phyloP scores from a whole-genome alignment of 768 basidiomycete species.

The Pleurotus djamor region DNA sequence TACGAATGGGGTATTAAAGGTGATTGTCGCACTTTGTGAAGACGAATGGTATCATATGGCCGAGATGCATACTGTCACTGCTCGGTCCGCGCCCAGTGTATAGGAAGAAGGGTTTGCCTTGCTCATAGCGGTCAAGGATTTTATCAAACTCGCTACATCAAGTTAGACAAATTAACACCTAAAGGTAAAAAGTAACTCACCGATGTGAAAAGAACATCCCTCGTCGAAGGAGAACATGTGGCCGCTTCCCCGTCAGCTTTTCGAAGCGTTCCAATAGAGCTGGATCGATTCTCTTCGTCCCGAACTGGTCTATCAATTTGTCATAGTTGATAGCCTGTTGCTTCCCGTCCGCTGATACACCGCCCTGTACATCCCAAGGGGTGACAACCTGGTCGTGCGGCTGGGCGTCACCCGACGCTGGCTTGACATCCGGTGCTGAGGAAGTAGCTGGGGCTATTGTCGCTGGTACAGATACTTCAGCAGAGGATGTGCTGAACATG shows the following conservation, averaged over 20 bases:
- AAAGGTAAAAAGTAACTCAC: slow-evolving; percentile 36
- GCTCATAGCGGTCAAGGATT: slow-evolving; percentile 94
- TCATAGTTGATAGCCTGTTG: slow-evolving; percentile 96
- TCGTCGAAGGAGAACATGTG: slow-evolving; percentile 85
- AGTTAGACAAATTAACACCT: neutral
- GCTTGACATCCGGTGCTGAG: slow-evolving; percentile 4
- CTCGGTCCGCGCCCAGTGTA: slow-evolving; percentile 98
- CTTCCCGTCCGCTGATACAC: slow-evolving; percentile 82
- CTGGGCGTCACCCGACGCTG: slow-evolving; percentile 5
- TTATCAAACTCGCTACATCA: slow-evolving; percentile 79
- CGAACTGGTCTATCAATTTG: slow-evolving; percentile 92
- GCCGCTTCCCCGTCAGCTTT: slow-evolving; percentile 80
- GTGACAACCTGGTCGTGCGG: slow-evolving; percentile 77
- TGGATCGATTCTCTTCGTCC: slow-evolving; percentile 77
- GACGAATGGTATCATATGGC: slow-evolving; percentile 95
- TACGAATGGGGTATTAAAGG: neutral
- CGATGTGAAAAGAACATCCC: slow-evolving; percentile 99
- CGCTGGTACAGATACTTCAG: slow-evolving; percentile 9
- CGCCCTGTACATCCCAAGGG: slow-evolving; percentile 97
- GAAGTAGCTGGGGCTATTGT: neutral
- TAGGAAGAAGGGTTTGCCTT: slow-evolving; percentile 95
- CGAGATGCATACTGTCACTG: slow-evolving; percentile 96
- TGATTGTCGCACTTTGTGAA: slow-evolving; percentile 81
- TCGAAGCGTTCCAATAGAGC: slow-evolving; percentile 88
- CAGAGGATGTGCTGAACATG: neutral